Evolutionary conservation across 2,329 filamentous ascomycete species (phyloP), one percentile per base, ranked within the genome.

Genomic region (Alternaria atra): DNA sequence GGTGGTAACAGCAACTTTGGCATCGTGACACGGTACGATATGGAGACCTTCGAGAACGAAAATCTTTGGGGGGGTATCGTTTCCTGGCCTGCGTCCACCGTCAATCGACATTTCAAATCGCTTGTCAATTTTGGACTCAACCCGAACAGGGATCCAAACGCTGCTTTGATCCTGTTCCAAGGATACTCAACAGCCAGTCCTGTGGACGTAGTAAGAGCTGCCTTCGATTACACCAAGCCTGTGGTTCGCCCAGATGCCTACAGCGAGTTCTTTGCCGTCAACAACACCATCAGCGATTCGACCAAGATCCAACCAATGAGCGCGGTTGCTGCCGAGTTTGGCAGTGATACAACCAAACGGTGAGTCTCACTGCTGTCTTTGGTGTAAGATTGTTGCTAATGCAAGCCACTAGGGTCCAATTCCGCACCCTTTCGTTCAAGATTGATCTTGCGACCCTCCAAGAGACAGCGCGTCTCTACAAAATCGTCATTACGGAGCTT

Each of bases 1-100:
- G 77, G 77, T 15, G 73, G 70, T 23, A 64, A 65, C 1, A 62
- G 63, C 25, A 73, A 72, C 35, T 74, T 71, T 42, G 80, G 69
- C 27, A 66, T 73, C 13, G 65, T 71, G 10, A 72, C 66, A 6
- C 35, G 56, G 17, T 57, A 69, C 34, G 57, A 64, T 17, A 42
- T 58, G 46, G 73, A 57, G 48, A 61, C 67, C 1, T 72, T 69
- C 52, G 55, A 69, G 27, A 63, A 68, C 10, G 64, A 64, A n/a
- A 34, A 68, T 12, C 42, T 75, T 13, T 74, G 71, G 70, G 68
- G 60, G 37, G 6, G 43, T 53, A 40, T 46, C 34, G 4, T 71
- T 60, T 43, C 59, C 39, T 27, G 66, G 65, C 46, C 46, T 12
- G 46, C 20, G 48, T 58, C 58, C 1, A 58, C 48, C 1, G 51